phyloP scores from a whole-genome alignment of 208 protist species.

The Trypanosoma theileri region DNA sequence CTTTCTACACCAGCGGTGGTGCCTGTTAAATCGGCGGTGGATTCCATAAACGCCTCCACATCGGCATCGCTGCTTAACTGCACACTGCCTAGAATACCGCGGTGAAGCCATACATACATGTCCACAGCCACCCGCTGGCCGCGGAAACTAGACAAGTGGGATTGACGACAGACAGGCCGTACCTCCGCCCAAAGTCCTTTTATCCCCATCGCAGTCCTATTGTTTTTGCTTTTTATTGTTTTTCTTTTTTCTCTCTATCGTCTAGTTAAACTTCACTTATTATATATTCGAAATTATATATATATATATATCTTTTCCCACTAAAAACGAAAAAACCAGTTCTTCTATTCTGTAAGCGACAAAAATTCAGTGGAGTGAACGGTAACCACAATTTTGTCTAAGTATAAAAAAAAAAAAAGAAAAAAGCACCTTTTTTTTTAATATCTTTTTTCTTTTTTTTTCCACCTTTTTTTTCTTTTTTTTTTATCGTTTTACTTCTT shows the following conservation, averaged over 20 bases:
- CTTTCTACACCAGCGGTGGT: not conserved
- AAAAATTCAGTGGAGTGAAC: too few species aligned
- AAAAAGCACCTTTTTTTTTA: too few species aligned
- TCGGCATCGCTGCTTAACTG: constrained; percentile 33
- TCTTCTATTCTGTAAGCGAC: too few species aligned
- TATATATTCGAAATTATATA: too few species aligned
- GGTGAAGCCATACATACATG: constrained; percentile 91
- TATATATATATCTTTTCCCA: too few species aligned
- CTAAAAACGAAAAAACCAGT: too few species aligned
- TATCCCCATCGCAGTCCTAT: constrained; percentile 60
- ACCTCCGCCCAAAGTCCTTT: constrained; percentile 84
- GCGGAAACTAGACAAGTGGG: constrained; percentile 75
- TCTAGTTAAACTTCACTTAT: not conserved
- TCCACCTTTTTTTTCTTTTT: too few species aligned
- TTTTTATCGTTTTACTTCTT: too few species aligned
- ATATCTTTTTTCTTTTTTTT: too few species aligned
- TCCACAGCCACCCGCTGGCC: constrained; percentile 78
- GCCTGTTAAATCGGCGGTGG: not conserved
- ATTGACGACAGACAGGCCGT: constrained; percentile 64
- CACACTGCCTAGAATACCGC: constrained; percentile 46
- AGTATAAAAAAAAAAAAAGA: too few species aligned
- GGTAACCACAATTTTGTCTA: too few species aligned
- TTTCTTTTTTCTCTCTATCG: not conserved
- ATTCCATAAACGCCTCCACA: constrained; percentile 14
- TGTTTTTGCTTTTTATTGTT: not conserved